Percentiles rank a stretch among this genome's conserved stretches.
phyloP scores from a whole-genome alignment of 441 rosid genomes.

The Jatropha multifida region DNA sequence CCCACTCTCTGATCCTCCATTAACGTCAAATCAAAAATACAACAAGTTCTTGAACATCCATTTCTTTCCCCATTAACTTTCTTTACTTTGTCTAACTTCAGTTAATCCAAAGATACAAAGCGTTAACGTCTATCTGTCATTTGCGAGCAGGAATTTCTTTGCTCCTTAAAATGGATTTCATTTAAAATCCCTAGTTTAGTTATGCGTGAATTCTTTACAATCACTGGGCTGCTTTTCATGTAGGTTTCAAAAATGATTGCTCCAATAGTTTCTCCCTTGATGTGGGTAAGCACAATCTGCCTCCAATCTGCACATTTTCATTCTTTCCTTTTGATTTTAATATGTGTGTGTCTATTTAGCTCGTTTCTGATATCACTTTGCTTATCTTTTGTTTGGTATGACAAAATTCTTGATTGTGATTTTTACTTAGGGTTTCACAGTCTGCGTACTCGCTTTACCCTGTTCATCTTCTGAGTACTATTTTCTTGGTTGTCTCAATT shows the following conservation, averaged over 20 bases:
- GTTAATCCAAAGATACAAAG: too few relatives aligned
- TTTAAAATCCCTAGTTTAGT: not conserved
- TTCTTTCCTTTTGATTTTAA: too few relatives aligned
- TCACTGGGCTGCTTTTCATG: not conserved
- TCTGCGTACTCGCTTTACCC: not conserved
- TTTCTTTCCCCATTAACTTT: too few relatives aligned
- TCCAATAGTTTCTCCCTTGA: too few relatives aligned
- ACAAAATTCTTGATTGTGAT: not conserved
- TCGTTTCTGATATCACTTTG: not conserved
- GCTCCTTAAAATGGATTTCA: not conserved
- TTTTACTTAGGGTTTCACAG: not conserved
- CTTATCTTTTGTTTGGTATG: not conserved
- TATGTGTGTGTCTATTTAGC: not conserved
- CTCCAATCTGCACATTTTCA: not conserved
- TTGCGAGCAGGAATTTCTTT: too few relatives aligned
- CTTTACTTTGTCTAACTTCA: too few relatives aligned
- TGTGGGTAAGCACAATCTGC: constrained; percentile 5
- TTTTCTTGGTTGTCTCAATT: not conserved
- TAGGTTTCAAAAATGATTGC: not conserved
- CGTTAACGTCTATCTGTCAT: too few relatives aligned
- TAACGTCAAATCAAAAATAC: too few relatives aligned
- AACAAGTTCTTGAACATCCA: too few relatives aligned
- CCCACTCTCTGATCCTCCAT: too few relatives aligned
- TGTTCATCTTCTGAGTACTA: not conserved
- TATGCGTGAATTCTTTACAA: not conserved